Evolutionary conservation across 2,329 filamentous ascomycete species (phyloP), one percentile per base, ranked within the genome.

Genomic region (Neodidymelliopsis sp.): DNA sequence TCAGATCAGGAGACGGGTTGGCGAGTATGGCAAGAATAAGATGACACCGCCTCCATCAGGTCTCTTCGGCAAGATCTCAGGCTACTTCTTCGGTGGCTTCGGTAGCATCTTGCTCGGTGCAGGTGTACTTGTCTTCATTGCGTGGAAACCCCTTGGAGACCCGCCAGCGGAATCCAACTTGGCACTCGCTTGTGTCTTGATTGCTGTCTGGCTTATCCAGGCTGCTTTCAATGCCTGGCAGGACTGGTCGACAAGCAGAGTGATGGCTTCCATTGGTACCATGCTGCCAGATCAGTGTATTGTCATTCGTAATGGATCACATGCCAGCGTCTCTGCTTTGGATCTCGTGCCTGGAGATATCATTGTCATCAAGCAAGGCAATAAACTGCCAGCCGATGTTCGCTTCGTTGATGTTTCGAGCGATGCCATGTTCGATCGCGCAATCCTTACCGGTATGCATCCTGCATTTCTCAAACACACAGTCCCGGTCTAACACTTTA

Each of bases 21-120:
- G 75, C 31, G 77, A 87, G 62, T 82, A 87, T 71, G 88, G 88
- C 25, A 81, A 74, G 50, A 92, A 92, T 63, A 79, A 81, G 6
- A 85, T 85, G 4, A 84, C 86, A 4, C 80, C 84, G 3, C 84
- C 87, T 2, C 83, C 85, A 11, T 87, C 84, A 4, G 81, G 80
- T 51, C 79, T 80, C 54, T 67, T 84, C 33, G 76, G 77, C 31
- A 83, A 83, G 52, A 79, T 85, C 4, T 72, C 86, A 24, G 82
- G 82, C 13, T 92, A 92, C 71, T 85, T 91, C 60, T 91, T 91
- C 74, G 86, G 86, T 56, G 89, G 89, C 1, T 93, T 92, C 58
- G 88, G 89, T 2, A 79, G 83, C 1, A 83, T 93, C 39, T 78
- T 92, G 3, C 79, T 91, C 6, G 65, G 85, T 2, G 88, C 87